Evolutionary conservation across 768 basidiomycete genomes (phyloP).

Genomic region (Lactarius sanguifluus): DNA sequence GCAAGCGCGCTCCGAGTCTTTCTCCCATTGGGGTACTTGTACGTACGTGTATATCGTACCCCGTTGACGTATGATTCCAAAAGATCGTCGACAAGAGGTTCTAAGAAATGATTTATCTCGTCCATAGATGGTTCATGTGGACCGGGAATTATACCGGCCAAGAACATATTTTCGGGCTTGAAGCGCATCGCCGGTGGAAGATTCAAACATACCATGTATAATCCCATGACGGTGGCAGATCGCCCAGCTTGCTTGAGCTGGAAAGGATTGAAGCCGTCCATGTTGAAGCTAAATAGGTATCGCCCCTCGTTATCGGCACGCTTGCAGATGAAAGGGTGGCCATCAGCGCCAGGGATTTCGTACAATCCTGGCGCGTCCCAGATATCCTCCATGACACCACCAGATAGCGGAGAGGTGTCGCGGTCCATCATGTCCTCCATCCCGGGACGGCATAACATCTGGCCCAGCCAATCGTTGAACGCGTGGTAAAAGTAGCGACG

Average conservation of each 20-base stretch:
- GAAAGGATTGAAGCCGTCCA: constrained; percentile 42
- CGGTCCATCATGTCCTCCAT: constrained; percentile 13
- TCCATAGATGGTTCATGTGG: constrained; percentile 39
- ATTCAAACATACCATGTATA: constrained; percentile 41
- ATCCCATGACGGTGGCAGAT: constrained; percentile 31
- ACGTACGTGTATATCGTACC: constrained; percentile 34
- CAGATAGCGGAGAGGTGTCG: neutral
- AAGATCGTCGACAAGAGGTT: constrained; percentile 41
- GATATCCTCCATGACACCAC: constrained; percentile 9
- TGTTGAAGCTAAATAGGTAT: constrained; percentile 36
- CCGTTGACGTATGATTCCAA: constrained; percentile 37
- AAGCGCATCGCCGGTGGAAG: constrained; percentile 39
- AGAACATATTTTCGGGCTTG: constrained; percentile 42
- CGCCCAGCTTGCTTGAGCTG: constrained; percentile 36
- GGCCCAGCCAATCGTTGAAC: constrained; percentile 17
- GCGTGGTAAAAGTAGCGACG: constrained; percentile 13
- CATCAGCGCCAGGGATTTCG: neutral
- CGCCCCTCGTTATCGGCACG: constrained; percentile 24
- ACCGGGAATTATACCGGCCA: constrained; percentile 44
- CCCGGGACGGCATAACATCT: constrained; percentile 8
- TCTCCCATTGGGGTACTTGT: constrained; percentile 7
- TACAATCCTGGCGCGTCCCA: constrained; percentile 17
- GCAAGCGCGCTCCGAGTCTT: neutral
- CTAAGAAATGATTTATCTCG: constrained; percentile 42
- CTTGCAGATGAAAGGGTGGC: constrained; percentile 8